Percentiles rank a stretch among this genome's conserved stretches.
Conservation (phyloP, 139 green algal species). For the Penium margaritaceum region DNA sequence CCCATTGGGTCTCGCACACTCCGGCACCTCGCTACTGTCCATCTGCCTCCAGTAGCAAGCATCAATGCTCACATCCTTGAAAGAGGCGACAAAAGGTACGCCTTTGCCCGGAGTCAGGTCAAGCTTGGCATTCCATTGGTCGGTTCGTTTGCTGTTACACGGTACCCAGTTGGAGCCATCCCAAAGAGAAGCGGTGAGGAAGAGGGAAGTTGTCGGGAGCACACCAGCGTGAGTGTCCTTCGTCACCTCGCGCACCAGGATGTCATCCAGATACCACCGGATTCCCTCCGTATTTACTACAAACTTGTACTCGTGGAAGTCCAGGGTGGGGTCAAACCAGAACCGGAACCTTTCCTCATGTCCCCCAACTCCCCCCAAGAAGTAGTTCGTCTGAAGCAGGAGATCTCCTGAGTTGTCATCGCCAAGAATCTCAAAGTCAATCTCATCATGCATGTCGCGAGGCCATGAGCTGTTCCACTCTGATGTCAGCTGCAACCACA, state of each 20-base stretch:
- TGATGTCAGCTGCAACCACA: conserved; percentile 26
- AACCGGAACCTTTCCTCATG: conserved; percentile 11
- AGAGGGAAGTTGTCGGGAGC: conserved; percentile 2
- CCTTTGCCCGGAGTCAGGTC: too few species aligned
- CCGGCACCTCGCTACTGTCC: too few species aligned
- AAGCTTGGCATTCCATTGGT: conserved; percentile 8
- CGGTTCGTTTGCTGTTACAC: not conserved
- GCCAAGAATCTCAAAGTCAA: conserved; percentile 28
- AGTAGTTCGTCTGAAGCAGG: conserved; percentile 17
- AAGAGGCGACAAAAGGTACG: conserved; percentile 3
- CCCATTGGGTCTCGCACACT: too few species aligned
- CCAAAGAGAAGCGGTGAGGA: conserved; percentile 12
- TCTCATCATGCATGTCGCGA: conserved; percentile 15
- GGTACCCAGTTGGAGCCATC: conserved; percentile 25
- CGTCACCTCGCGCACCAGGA: conserved; percentile 17
- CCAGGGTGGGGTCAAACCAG: conserved; percentile 21
- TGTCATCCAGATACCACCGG: conserved; percentile 21
- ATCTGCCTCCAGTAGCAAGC: conserved; percentile 12
- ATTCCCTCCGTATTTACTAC: not conserved
- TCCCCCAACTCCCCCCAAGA: not conserved
- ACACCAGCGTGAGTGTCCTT: not conserved
- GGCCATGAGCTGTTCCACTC: conserved; percentile 16
- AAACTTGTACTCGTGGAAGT: conserved; percentile 23
- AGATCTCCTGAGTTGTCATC: conserved; percentile 4
- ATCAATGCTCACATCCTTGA: not conserved